Base-by-base conservation (phyloP, 73 alveolate species). In the Effrenium voratum region DNA sequence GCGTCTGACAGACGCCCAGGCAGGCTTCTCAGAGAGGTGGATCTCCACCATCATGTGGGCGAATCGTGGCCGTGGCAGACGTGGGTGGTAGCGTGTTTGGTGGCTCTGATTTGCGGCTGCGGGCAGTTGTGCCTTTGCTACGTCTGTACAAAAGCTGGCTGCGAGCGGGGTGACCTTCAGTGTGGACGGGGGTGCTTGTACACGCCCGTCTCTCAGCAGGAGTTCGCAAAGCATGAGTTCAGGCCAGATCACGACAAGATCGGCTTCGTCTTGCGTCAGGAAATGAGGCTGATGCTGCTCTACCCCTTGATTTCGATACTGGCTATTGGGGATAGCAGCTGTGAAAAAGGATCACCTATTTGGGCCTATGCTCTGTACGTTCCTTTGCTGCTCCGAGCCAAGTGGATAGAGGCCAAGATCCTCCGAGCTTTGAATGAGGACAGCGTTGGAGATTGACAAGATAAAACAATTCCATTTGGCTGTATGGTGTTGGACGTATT, bases 281-380 rank as follows among this genome's bases (percentile, higher is more conserved):
- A 88, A 77, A 88, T 88, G 96, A 34, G 96, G 26, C 50, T 88
- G 73, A 88, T 88, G 96, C n/a, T 87, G 73, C 55, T 68, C 32
- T 60, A 60, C 40, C 94, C 94, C 36, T 19, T 59, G 79, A 85
- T 85, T 19, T 70, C 94, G 10, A 1, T 85, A 36, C 81, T 85
- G 57, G 80, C 81, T 36, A 34, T 68, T n/a, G 38, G 22, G 43
- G 55, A 59, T 32, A 85, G 79, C 94, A 85, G 82, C 81, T 85
- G 94, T 66, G 80, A 59, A 44, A 85, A 85, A n/a, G 94, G 94
- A 28, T 57, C 57, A 81, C 94, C 94, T 5, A 45, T 41, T 32
- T 85, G 94, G 94, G 94, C 82, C 57, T 85, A 85, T 41, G 66
- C 66, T 60, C 46, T 85, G 66, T 85, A 85, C 72, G 32, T 85